phyloP scores from a whole-genome alignment of 2,329 filamentous ascomycete genomes.

The Nemania bipapillata region DNA sequence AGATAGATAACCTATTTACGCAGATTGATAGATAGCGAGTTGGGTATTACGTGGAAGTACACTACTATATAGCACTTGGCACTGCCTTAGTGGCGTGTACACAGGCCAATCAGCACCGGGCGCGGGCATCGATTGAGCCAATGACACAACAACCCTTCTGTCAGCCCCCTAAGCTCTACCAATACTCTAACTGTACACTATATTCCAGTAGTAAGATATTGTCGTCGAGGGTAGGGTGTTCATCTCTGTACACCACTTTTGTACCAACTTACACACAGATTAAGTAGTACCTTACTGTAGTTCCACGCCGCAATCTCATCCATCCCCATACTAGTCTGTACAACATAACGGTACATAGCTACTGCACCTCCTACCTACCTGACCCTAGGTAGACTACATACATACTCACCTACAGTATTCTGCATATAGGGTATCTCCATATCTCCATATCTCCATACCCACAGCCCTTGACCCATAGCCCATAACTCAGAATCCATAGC shows the following conservation, averaged over 20 bases:
- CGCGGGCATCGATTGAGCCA: slow-evolving; percentile 1
- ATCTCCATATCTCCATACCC: neutral
- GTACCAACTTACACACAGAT: neutral
- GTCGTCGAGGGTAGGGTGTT: neutral
- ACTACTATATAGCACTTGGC: neutral
- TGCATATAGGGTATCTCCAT: neutral
- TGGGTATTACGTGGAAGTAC: neutral
- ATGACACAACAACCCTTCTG: neutral
- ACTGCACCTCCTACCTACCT: neutral
- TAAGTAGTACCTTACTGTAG: neutral
- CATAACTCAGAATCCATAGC: too few relatives aligned
- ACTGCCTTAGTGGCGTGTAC: neutral
- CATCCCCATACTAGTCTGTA: neutral
- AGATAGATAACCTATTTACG: too few relatives aligned
- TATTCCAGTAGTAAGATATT: slow-evolving; percentile 14
- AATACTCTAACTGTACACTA: neutral
- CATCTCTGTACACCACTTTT: neutral
- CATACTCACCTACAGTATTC: neutral
- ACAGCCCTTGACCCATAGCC: too few relatives aligned
- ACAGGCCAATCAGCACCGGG: slow-evolving; percentile 12
- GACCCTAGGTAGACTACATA: neutral
- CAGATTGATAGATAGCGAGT: too few relatives aligned
- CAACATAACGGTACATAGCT: neutral
- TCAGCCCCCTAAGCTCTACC: neutral
- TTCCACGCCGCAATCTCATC: neutral